These are phyloP conservation scores for Lophiotrema nucula DNA, from an alignment of 495 filamentous ascomycete genomes.

Conservation along the genomic window DNA sequence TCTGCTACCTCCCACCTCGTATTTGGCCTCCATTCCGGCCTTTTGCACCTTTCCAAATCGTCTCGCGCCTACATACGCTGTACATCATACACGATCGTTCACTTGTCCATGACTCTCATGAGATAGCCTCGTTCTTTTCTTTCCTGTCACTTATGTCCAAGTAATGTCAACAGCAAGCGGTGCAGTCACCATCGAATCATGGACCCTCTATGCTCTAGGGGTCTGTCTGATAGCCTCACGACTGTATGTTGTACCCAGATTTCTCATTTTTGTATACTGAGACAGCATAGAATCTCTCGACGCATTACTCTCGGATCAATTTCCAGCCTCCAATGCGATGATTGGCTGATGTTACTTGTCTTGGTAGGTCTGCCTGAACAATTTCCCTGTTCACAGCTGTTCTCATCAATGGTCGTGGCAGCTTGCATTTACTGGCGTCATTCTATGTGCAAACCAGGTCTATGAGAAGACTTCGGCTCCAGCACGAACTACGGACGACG, in stretches of 20 bases:
- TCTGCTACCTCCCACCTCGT: constrained; percentile 1
- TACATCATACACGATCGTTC: too few relatives aligned
- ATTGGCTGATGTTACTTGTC: constrained; percentile 58
- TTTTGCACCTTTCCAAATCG: neutral
- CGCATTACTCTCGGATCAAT: constrained; percentile 47
- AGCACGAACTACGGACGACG: constrained; percentile 53
- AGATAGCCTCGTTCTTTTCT: too few relatives aligned
- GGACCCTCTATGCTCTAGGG: constrained; percentile 49
- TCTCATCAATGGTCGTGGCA: constrained; percentile 6
- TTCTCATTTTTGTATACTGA: neutral
- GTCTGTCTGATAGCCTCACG: constrained; percentile 42
- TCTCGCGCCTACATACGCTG: too few relatives aligned
- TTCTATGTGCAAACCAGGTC: constrained; percentile 59
- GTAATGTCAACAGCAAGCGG: too few relatives aligned
- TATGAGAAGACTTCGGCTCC: neutral
- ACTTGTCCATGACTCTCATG: too few relatives aligned
- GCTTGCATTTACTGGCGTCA: constrained; percentile 44
- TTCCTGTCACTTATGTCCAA: too few relatives aligned
- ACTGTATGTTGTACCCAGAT: constrained; percentile 27
- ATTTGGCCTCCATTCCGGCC: neutral
- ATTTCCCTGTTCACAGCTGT: neutral
- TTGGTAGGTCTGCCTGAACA: constrained; percentile 36
- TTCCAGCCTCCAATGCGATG: constrained; percentile 54
- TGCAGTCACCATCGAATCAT: constrained; percentile 46
- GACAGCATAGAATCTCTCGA: constrained; percentile 29